These are phyloP conservation scores for Breynia disticha DNA, from an alignment of 441 rosid genomes.

Conservation along the genomic window DNA sequence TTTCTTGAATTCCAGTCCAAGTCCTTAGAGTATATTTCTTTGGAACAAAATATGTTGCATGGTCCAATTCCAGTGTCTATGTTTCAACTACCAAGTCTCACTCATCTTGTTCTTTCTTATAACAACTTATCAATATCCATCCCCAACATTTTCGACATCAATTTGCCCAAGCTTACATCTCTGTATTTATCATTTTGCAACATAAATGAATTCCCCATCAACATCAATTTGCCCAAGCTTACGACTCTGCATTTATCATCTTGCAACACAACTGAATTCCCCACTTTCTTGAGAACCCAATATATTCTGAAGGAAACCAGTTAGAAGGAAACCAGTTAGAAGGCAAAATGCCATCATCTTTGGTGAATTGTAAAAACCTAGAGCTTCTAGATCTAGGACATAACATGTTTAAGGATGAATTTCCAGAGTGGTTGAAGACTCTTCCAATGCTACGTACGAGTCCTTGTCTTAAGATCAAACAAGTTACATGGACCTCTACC, in stretches of 20 bases:
- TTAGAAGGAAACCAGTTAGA: slow-evolving; percentile 4
- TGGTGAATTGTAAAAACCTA: neutral
- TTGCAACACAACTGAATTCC: neutral
- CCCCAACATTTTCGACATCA: neutral
- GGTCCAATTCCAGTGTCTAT: no score
- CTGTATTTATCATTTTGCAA: neutral
- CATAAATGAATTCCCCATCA: no score
- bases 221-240: no score
- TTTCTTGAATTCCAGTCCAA: no score
- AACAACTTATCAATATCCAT: neutral
- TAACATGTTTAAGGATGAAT: neutral
- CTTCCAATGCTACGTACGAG: neutral
- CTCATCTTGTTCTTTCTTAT: neutral
- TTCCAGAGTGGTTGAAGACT: neutral
- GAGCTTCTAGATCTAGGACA: slow-evolving; percentile 8
- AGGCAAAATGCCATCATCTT: slow-evolving; percentile 1
- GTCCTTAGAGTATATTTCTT: no score
- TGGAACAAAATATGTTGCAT: no score
- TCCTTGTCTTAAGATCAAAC: neutral
- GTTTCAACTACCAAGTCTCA: no score
- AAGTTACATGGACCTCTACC: no score
- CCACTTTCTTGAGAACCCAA: neutral
- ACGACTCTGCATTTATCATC: no score
- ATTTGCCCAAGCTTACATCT: neutral
- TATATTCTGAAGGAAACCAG: neutral